Percentiles rank a stretch among this genome's conserved stretches.
phyloP scores from a whole-genome alignment of 345 rosid species.

The Firmiana major region DNA sequence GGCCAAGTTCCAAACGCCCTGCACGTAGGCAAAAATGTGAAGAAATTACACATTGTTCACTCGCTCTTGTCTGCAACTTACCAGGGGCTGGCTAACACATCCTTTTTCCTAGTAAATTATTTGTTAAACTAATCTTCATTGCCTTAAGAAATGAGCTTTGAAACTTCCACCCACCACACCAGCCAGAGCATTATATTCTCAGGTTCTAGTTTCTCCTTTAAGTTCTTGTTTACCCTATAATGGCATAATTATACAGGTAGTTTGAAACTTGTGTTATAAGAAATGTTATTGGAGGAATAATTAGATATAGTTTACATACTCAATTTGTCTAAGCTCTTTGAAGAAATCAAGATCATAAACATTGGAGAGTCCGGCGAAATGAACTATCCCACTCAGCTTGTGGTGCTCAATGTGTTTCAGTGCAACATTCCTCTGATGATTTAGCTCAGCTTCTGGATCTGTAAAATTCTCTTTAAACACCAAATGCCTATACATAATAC shows the following conservation, averaged over 20 bases:
- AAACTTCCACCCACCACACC: not conserved
- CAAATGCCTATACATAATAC: conserved; percentile 77
- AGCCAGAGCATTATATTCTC: not conserved
- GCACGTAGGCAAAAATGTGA: not conserved
- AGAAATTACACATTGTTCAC: not conserved
- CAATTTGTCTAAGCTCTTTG: conserved; percentile 65
- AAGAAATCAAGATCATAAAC: conserved; percentile 85
- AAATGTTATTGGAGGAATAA: not conserved
- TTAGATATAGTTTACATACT: conserved; percentile 39
- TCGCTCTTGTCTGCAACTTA: not conserved
- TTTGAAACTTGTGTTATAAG: not conserved
- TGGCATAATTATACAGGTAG: not conserved
- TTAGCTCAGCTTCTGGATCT: conserved; percentile 52
- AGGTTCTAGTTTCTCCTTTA: not conserved
- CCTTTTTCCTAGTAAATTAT: not conserved
- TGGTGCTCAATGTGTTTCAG: conserved; percentile 74
- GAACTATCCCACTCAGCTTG: conserved; percentile 73
- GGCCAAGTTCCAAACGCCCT: conserved; percentile 96
- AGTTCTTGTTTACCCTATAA: too few relatives aligned
- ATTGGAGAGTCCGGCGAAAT: conserved; percentile 69
- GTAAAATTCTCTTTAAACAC: conserved; percentile 68
- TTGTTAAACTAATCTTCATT: not conserved
- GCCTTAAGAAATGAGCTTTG: not conserved
- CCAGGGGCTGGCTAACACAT: not conserved
- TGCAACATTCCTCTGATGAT: conserved; percentile 77